phyloP scores from a whole-genome alignment of 805 yeast genomes.

The Saturnispora quitensis region DNA sequence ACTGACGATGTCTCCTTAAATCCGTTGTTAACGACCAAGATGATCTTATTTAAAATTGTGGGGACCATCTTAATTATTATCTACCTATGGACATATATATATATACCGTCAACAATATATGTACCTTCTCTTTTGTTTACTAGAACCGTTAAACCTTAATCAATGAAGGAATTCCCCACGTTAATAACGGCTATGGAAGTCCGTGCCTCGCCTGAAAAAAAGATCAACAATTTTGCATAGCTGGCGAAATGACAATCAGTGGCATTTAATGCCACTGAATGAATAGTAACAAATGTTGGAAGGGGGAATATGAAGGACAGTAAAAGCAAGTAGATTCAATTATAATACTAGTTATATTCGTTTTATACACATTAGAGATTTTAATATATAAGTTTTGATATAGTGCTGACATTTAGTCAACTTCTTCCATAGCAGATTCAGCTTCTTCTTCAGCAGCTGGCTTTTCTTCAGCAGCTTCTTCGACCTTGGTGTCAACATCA shows the following conservation, averaged over 20 bases:
- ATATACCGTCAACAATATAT: not conserved
- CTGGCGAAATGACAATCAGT: not conserved
- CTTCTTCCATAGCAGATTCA: slow-evolving; percentile 98
- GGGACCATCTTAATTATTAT: not conserved
- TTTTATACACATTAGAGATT: not conserved
- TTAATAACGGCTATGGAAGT: not conserved
- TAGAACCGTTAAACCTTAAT: not conserved
- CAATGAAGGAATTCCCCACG: not conserved
- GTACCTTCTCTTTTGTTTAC: not conserved
- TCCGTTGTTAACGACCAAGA: not conserved
- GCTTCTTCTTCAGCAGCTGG: slow-evolving; percentile 40
- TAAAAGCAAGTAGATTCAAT: not conserved
- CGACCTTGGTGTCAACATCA: slow-evolving; percentile 35
- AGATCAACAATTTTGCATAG: not conserved
- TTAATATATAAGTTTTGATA: not conserved
- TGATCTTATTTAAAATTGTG: not conserved
- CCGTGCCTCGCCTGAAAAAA: not conserved
- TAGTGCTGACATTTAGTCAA: slow-evolving; percentile 48
- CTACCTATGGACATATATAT: not conserved
- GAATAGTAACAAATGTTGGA: no score
- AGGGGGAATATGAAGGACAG: no score
- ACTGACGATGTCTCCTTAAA: not conserved
- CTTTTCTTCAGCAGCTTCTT: slow-evolving; percentile 25
- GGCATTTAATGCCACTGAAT: no score
- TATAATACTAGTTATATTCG: not conserved